Evolutionary conservation across 1,284 basidiomycete species (phyloP).

Genomic region (Schizophyllum amplum): DNA sequence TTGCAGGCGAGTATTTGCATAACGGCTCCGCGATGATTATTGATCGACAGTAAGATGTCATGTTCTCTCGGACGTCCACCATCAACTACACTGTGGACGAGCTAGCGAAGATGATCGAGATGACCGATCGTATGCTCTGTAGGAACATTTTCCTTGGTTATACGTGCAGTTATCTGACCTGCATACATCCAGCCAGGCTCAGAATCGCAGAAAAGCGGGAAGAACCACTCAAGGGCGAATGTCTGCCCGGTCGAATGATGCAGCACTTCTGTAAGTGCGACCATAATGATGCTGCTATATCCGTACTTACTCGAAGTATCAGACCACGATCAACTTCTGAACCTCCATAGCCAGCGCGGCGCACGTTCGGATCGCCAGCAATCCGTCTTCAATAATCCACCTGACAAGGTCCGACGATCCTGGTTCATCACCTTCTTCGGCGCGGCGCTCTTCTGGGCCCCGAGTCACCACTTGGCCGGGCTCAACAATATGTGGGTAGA

Average conservation of each 20-base stretch:
- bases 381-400: slow-evolving; percentile 1
- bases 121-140: not conserved
- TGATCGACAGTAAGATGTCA: slow-evolving; percentile 12
- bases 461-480: slow-evolving; percentile 2
- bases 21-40: not conserved
- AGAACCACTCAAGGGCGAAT: not conserved
- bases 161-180: too few relatives aligned
- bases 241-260: not conserved
- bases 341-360: slow-evolving; percentile 5
- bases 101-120: slow-evolving; percentile 11
- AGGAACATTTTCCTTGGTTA: too few relatives aligned
- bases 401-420: not conserved
- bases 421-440: slow-evolving; percentile 4
- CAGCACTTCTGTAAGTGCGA: not conserved
- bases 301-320: not conserved
- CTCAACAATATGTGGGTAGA: slow-evolving; percentile 6
- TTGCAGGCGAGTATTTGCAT: not conserved
- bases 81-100: slow-evolving; percentile 1
- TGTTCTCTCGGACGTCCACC: slow-evolving; percentile 13
- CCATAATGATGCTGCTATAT: not conserved
- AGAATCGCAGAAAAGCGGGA: slow-evolving; percentile 10
- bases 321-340: slow-evolving; percentile 6
- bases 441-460: slow-evolving; percentile 4
- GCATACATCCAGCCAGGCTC: slow-evolving; percentile 8
- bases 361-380: slow-evolving; percentile 2